These are phyloP conservation scores for Yarrowia deformans DNA, from an alignment of 805 yeast species.

Conservation along the genomic window DNA sequence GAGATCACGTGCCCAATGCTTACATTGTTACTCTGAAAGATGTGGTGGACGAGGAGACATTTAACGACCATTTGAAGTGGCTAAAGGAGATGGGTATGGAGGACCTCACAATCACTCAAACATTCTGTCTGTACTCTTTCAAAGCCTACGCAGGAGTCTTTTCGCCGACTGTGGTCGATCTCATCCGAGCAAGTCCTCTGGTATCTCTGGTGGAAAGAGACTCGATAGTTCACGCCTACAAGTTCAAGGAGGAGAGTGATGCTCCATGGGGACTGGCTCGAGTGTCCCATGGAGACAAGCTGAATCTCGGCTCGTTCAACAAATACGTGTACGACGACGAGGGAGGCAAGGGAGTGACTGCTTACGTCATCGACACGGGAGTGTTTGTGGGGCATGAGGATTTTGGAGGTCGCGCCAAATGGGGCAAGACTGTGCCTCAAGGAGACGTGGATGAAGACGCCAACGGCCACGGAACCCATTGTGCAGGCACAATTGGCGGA, in stretches of 20 bases:
- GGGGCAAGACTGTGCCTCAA: conserved; percentile 66
- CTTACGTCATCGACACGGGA: conserved; percentile 86
- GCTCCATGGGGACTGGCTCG: conserved; percentile 82
- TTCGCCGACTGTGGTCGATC: conserved; percentile 73
- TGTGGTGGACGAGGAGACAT: not conserved
- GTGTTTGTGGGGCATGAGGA: conserved; percentile 59
- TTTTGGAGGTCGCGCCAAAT: conserved; percentile 65
- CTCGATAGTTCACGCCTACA: conserved; percentile 59
- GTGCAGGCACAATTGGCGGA: conserved; percentile 71
- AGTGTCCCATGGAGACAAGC: conserved; percentile 66
- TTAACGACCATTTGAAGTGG: not conserved
- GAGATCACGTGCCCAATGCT: conserved; percentile 9
- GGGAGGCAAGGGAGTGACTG: conserved; percentile 71
- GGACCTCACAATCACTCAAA: not conserved
- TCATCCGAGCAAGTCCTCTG: conserved; percentile 65
- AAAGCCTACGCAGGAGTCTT: conserved; percentile 88
- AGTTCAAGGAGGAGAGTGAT: conserved; percentile 59
- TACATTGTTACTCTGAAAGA: not conserved
- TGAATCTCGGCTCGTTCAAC: conserved; percentile 64
- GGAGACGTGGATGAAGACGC: conserved; percentile 59
- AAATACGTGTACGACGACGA: conserved; percentile 65
- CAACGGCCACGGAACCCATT: conserved; percentile 72
- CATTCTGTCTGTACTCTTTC: conserved; percentile 47
- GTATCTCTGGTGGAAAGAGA: conserved; percentile 71
- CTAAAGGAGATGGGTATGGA: not conserved